Evolutionary conservation across 2,329 filamentous ascomycete genomes (phyloP).

Genomic region (Chaetomiaceae sp.): DNA sequence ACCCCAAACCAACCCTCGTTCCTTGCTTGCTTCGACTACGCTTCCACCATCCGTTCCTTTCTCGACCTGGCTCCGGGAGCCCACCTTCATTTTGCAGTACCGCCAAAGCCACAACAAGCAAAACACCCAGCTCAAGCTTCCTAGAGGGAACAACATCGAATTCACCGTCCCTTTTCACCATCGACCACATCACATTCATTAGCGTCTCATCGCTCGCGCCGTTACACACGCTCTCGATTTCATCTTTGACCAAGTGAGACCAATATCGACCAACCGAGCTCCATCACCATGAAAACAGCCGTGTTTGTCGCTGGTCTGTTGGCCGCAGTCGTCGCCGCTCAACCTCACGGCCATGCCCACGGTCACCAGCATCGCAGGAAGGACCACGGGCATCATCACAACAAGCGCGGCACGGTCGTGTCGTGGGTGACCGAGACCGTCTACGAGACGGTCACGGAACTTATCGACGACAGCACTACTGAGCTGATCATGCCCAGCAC

Average conservation of each 20-base stretch:
- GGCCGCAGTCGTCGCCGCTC: constrained; percentile 42
- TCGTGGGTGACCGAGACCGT: constrained; percentile 43
- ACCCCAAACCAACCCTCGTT: background rate
- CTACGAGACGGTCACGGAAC: constrained; percentile 44
- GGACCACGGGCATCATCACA: constrained; percentile 26
- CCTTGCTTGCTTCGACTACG: constrained; percentile 10
- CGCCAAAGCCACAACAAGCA: background rate
- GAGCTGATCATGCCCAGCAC: constrained; percentile 34
- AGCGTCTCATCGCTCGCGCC: background rate
- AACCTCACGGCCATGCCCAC: constrained; percentile 40
- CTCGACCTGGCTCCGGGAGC: constrained; percentile 21
- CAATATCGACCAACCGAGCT: background rate
- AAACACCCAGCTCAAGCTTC: background rate
- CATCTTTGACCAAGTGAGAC: too few species aligned
- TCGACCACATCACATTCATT: background rate
- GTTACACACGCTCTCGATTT: background rate
- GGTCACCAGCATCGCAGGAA: constrained; percentile 28
- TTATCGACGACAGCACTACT: constrained; percentile 45
- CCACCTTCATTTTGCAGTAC: constrained; percentile 16
- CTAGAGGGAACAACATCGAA: background rate
- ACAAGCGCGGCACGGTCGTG: constrained; percentile 41
- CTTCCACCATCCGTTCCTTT: constrained; percentile 23
- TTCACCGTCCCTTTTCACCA: background rate
- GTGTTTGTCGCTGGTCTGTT: constrained; percentile 36
- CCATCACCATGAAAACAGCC: constrained; percentile 38